Base-by-base conservation (phyloP, 2,329 filamentous ascomycete genomes). In the Ascomycota sp. region DNA sequence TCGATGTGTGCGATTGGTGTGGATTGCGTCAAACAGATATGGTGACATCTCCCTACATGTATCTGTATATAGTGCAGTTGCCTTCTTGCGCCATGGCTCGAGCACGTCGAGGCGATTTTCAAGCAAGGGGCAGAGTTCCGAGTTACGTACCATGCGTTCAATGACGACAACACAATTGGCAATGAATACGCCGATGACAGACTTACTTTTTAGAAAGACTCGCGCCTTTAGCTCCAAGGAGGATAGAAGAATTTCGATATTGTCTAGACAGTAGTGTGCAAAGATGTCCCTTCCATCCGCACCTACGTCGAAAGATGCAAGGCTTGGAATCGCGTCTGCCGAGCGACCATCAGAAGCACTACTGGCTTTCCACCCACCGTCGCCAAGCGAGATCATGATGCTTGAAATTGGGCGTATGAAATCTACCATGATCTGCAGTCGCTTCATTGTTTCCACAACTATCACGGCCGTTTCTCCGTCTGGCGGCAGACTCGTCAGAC, bases 231-330 rank as follows among this genome's bases (percentile, higher is more conserved):
- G 60, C 37, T 91, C 80, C 8, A 95, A 61, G 7, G 75, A 66
- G 20, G 63, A 63, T 37, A 95, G 65, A 15, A 95, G 63, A 2
- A 70, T 63, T 32, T 95, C 83, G 37, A 95, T 75, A 21, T 81
- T 86, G 51, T 98, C 89, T 15, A 75, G 63, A 40, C 82, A 80
- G 48, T 95, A 98, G 47, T 92, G 75, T 2, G 78, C 76, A 41
- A 98, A 83, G 11, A 98, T 73, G 31, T 86, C 74, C 38, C 74
- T 72, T 20, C 85, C 85, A 45, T 95, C 85, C 4, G 85, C 83
- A 10, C 79, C 75, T 22, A 94, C 74, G 44, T 95, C 86, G 44
- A 92, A 81, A 0, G 80, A 77, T 9, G 72, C 69, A 20, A 83
- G 60, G 30, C 75, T 79, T 0, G 77, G 75, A 13, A 75, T 66